Evolutionary conservation across 352 stramenopile genomes (phyloP), one percentile per base, ranked within the genome.

Genomic region (Pythium brassicae): DNA sequence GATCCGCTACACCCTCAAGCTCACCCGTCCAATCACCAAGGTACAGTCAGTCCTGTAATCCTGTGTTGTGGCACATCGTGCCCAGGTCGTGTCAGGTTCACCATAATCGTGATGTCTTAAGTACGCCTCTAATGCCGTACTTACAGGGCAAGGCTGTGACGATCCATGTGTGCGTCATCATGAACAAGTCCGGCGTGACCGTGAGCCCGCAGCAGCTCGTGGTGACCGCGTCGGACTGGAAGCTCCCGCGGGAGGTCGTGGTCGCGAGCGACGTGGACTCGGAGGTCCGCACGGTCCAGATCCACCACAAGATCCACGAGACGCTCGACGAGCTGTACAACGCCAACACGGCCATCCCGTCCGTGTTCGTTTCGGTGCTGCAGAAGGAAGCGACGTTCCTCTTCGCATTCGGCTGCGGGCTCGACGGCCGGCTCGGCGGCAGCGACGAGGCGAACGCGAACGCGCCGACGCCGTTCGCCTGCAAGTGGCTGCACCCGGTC

Each of bases 371-470:
- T 15, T 86, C 77, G 15, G 72, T 90, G 17, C 49, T 90, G 7
- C 77, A 79, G 37, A 86, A 88, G 29, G 77, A 91, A 59, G 73
- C 78, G 6, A 84, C 78, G 1, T 89, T 91, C 50, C 65, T 91
- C 3, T 91, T 89, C 47, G 63, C 73, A 0, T 90, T 90, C 61
- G 80, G 78, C 6, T 91, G 74, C 34, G 72, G 71, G 2, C 56
- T 77, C 34, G 58, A 87, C 40, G 81, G 81, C 0, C 68, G 76
- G 20, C 44, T 89, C 6, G 78, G 78, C n/a, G 76, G 70, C n/a
- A 69, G 59, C 25, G 62, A 68, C 48, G 76, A 83, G 19, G 46
- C 58, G 10, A 86, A 79, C 42, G 76, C 69, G 5, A 72, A 73
- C 22, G 57, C 66, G 7, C 76, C 78, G 50, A 82, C 67, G 8